phyloP scores from a whole-genome alignment of 345 rosid genomes.

The Excoecaria agallocha region DNA sequence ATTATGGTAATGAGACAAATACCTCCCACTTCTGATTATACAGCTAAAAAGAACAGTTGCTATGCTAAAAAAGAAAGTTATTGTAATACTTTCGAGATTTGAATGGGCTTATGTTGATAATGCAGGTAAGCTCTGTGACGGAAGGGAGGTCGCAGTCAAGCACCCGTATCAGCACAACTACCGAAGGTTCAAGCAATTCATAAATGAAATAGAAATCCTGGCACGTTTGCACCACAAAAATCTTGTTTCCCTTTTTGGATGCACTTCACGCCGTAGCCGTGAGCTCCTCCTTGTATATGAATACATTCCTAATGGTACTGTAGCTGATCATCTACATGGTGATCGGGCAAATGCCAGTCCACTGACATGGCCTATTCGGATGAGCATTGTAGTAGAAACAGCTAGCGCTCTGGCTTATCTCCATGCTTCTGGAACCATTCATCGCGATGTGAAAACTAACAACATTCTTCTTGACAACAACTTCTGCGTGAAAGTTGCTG shows the following conservation, averaged over 20 bases:
- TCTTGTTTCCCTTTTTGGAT: constrained; percentile 37
- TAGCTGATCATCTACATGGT: constrained; percentile 26
- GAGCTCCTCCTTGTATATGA: constrained; percentile 39
- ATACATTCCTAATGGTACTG: constrained; percentile 23
- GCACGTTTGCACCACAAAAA: constrained; percentile 35
- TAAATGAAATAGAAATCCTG: constrained; percentile 34
- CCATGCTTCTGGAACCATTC: constrained; percentile 22
- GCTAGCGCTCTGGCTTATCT: constrained; percentile 22
- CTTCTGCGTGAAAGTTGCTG: constrained; percentile 23
- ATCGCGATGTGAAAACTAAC: constrained; percentile 25
- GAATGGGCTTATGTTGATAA: not conserved
- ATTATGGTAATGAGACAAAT: constrained; percentile 18
- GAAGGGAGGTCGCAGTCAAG: constrained; percentile 39
- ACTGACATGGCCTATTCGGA: constrained; percentile 23
- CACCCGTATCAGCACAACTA: constrained; percentile 29
- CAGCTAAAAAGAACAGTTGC: not conserved
- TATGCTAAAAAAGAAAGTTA: not conserved
- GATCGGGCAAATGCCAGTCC: constrained; percentile 11
- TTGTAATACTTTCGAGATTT: not conserved
- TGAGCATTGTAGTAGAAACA: constrained; percentile 24
- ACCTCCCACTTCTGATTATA: not conserved
- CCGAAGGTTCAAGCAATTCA: constrained; percentile 30
- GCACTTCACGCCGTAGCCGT: constrained; percentile 35
- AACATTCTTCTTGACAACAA: constrained; percentile 22
- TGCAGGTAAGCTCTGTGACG: constrained; percentile 33